Percentiles rank a stretch among this genome's conserved stretches.
phyloP scores from a whole-genome alignment of 805 yeast genomes.

The Hanseniaspora thailandica region DNA sequence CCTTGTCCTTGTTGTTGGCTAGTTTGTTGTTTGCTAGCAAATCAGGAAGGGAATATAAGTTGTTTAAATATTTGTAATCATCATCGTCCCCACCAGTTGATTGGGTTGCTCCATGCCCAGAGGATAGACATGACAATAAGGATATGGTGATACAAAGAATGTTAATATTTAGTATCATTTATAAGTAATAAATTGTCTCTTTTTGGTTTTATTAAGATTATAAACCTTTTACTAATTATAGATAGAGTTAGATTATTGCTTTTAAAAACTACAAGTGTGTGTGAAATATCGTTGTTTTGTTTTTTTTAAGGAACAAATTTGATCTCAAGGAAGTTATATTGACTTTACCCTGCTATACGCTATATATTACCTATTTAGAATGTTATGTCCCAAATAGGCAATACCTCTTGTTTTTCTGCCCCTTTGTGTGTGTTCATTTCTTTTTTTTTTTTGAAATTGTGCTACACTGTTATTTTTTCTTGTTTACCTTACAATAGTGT shows the following conservation, averaged over 20 bases:
- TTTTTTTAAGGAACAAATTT: too few relatives aligned
- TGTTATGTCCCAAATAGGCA: background rate
- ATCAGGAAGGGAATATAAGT: slow-evolving; percentile 7
- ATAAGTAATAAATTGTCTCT: too few relatives aligned
- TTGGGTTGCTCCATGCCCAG: background rate
- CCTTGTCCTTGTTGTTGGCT: slow-evolving; percentile 12
- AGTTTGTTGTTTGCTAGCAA: slow-evolving; percentile 2
- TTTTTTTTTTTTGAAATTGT: background rate
- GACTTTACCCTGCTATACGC: background rate
- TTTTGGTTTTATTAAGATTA: too few relatives aligned
- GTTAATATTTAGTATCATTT: background rate
- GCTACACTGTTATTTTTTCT: background rate
- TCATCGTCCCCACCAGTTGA: background rate
- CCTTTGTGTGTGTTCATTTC: background rate
- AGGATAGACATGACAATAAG: background rate
- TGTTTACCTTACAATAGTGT: background rate
- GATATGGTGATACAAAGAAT: background rate
- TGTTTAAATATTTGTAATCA: slow-evolving; percentile 10
- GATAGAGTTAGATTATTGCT: too few relatives aligned
- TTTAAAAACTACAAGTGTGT: background rate
- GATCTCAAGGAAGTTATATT: too few relatives aligned
- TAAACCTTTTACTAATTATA: too few relatives aligned
- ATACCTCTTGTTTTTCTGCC: background rate
- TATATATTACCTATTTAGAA: too few relatives aligned
- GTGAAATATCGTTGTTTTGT: too few relatives aligned